These are phyloP conservation scores for Mortierella sp. DNA, from an alignment of 371 early-diverging fungal genomes.

Conservation along the genomic window DNA sequence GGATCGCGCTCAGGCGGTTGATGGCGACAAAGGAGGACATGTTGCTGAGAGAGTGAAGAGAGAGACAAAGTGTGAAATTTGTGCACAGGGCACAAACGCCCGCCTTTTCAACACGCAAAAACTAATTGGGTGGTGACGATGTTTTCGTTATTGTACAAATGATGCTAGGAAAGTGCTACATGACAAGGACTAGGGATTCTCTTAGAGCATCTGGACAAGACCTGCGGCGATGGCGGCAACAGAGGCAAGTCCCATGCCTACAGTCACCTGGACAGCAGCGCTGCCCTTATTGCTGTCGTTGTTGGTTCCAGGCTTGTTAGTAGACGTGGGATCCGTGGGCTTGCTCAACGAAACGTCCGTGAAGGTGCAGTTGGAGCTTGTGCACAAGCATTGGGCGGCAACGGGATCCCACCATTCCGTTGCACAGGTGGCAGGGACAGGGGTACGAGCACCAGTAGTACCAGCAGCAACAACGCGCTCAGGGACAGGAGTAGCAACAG, in stretches of 20 bases:
- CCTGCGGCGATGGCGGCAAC: constrained; percentile 26
- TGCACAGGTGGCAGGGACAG: constrained; percentile 74
- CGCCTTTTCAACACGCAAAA: neutral
- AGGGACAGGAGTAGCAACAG: constrained; percentile 66
- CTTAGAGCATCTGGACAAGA: constrained; percentile 37
- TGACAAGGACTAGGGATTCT: neutral
- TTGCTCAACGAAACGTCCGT: constrained; percentile 26
- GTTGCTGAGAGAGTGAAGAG: neutral
- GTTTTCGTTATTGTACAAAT: no score
- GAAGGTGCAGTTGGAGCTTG: constrained; percentile 44
- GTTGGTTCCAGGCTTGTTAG: constrained; percentile 1
- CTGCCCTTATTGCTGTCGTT: neutral
- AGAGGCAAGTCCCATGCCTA: constrained; percentile 3
- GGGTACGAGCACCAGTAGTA: constrained; percentile 59
- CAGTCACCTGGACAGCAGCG: constrained; percentile 14
- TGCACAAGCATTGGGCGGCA: constrained; percentile 50
- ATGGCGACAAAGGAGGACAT: constrained; percentile 30
- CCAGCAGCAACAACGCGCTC: constrained; percentile 52
- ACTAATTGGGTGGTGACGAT: neutral
- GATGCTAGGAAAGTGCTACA: neutral
- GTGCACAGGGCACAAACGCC: neutral
- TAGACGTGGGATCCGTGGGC: neutral
- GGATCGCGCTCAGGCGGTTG: constrained; percentile 40
- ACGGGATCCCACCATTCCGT: constrained; percentile 81
- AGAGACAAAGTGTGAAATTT: neutral